These are phyloP conservation scores for Ulota crispa DNA, from an alignment of 225 moss, liverwort and hornwort genomes.

Conservation along the genomic window DNA sequence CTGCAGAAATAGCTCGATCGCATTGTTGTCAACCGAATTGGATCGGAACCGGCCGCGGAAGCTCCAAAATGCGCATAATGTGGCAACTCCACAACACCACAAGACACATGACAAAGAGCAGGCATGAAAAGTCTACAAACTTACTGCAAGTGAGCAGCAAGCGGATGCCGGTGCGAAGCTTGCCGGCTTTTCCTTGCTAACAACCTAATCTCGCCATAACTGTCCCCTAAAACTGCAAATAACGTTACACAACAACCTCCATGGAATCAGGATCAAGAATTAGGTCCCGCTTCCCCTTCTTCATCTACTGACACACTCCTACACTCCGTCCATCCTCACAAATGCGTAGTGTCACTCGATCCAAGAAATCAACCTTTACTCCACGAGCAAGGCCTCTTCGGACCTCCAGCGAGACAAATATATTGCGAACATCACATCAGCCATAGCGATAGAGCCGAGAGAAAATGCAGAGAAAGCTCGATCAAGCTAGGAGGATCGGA, in stretches of 20 bases:
- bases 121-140: background rate
- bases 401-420: background rate
- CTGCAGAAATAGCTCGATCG: slow-evolving; percentile 6
- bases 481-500: slow-evolving; percentile 15
- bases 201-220: slow-evolving; percentile 26
- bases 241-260: background rate
- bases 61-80: slow-evolving; percentile 17
- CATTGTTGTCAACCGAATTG: slow-evolving; percentile 7
- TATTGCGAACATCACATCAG: slow-evolving; percentile 11
- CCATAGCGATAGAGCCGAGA: background rate
- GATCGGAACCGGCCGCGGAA: background rate
- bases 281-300: slow-evolving; percentile 49
- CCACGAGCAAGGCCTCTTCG: background rate
- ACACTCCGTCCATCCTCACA: background rate
- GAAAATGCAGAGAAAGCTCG: background rate
- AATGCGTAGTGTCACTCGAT: background rate
- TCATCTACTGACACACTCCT: slow-evolving; percentile 33
- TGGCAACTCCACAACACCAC: background rate
- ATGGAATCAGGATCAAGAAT: slow-evolving; percentile 17
- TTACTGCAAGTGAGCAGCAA: slow-evolving; percentile 5
- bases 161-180: background rate
- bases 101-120: slow-evolving; percentile 3
- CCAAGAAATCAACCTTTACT: background rate
- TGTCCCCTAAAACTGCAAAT: slow-evolving; percentile 3
- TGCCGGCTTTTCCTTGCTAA: background rate